Percentiles rank a stretch among this genome's conserved stretches.
These are phyloP conservation scores for Mortierella sp. DNA, from an alignment of 371 early-diverging fungal species.

Conservation along the genomic window DNA sequence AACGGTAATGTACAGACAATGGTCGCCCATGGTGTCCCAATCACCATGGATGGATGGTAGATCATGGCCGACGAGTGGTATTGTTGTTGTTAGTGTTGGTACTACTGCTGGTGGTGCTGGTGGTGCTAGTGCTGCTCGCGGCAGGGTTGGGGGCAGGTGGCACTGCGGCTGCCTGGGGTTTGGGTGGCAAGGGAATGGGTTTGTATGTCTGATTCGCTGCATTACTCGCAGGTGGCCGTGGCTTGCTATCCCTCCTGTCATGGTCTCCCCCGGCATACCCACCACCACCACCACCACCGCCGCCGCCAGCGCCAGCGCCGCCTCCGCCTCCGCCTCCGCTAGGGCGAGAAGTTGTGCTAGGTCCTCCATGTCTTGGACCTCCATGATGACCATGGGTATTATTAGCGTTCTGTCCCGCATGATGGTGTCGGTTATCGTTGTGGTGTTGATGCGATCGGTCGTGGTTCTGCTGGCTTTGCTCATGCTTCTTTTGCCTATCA, in stretches of 20 bases:
- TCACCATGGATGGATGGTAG: no score
- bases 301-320: background rate
- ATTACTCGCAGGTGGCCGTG: slow-evolving; percentile 13
- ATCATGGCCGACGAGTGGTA: slow-evolving; percentile 22
- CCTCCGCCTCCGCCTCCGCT: slow-evolving; percentile 17
- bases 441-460: slow-evolving; percentile 33
- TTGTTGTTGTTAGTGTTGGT: background rate
- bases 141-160: background rate
- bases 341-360: slow-evolving; percentile 9
- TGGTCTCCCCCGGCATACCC: slow-evolving; percentile 7
- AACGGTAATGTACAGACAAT: no score
- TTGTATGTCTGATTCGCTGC: slow-evolving; percentile 14
- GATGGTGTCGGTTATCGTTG: slow-evolving; percentile 17
- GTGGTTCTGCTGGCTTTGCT: slow-evolving; percentile 18
- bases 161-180: slow-evolving; percentile 27
- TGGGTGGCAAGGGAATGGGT: slow-evolving; percentile 44
- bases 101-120: slow-evolving; percentile 10
- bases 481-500: slow-evolving; percentile 50
- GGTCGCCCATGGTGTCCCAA: no score
- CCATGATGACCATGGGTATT: slow-evolving; percentile 23
- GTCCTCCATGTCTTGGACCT: slow-evolving; percentile 11
- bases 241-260: slow-evolving; percentile 28
- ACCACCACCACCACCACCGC: no score
- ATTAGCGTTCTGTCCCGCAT: slow-evolving; percentile 5
- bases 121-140: slow-evolving; percentile 12